Conservation (phyloP, 129 eudicot species). For the Apium graveolens region DNA sequence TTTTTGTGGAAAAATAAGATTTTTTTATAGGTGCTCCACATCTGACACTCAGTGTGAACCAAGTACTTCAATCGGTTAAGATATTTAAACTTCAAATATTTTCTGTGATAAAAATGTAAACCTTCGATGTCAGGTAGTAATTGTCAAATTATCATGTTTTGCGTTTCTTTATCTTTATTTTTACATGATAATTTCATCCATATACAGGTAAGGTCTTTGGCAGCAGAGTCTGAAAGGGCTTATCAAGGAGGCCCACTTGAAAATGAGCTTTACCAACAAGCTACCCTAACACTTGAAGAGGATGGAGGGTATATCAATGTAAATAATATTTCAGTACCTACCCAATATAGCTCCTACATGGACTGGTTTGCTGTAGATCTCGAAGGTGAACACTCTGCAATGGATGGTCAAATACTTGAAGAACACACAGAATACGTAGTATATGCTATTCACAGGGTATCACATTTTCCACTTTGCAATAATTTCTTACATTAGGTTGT, state of each 20-base stretch:
- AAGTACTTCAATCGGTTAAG: too few species aligned
- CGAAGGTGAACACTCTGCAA: constrained; percentile 99
- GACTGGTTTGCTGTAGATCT: constrained; percentile 99
- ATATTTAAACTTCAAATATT: background rate
- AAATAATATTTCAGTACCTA: constrained; percentile 33
- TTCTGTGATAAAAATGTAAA: background rate
- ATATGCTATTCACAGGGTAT: constrained; percentile 95
- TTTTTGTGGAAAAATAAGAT: background rate
- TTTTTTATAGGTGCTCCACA: background rate
- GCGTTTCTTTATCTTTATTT: background rate
- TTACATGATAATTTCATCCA: background rate
- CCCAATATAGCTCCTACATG: constrained; percentile 52
- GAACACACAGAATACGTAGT: constrained; percentile 98
- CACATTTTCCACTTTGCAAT: constrained; percentile 22
- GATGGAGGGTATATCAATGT: constrained; percentile 47
- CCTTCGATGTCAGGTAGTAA: background rate
- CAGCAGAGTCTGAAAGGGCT: constrained; percentile 94
- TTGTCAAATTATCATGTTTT: background rate
- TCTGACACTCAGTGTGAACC: background rate
- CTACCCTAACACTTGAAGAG: constrained; percentile 37
- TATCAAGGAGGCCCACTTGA: constrained; percentile 88
- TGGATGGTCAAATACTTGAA: constrained; percentile 96
- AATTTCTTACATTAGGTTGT: constrained; percentile 15
- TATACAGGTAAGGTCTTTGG: constrained; percentile 85
- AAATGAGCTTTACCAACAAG: constrained; percentile 56